Conservation (phyloP, 2,329 filamentous ascomycete species). For the Talaromyces sp. region DNA sequence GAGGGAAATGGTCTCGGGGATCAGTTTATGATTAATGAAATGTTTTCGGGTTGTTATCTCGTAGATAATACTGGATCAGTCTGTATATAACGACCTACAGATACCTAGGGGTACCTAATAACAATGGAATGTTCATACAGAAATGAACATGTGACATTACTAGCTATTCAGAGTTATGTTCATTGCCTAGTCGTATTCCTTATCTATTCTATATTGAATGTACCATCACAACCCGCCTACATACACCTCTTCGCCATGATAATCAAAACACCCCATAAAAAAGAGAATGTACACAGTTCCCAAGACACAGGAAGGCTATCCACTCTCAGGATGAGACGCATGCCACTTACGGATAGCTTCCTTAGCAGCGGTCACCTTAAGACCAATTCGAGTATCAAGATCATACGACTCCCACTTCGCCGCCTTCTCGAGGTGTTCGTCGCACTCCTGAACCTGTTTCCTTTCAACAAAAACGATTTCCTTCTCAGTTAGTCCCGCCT, state of each 20-base stretch:
- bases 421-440: constrained; percentile 52
- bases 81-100: neutral
- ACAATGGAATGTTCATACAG: neutral
- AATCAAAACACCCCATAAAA: neutral
- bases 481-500: constrained; percentile 25
- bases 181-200: neutral
- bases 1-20: constrained; percentile 15
- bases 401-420: constrained; percentile 58
- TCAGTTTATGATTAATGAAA: constrained; percentile 5
- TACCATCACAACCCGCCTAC: neutral
- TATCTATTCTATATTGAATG: neutral
- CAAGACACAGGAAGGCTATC: neutral
- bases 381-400: constrained; percentile 53
- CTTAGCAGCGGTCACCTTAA: constrained; percentile 45
- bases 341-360: constrained; percentile 44
- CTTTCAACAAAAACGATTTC: constrained; percentile 23
- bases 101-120: neutral
- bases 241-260: neutral
- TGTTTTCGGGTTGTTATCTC: neutral
- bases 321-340: constrained; percentile 20
- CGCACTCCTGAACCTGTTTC: constrained; percentile 48
- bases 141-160: too few relatives aligned
- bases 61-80: neutral
- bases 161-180: too few relatives aligned
- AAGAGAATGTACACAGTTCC: neutral